Conservation (phyloP, 1,284 basidiomycete species). For the Hypsizygus ulmarius region DNA sequence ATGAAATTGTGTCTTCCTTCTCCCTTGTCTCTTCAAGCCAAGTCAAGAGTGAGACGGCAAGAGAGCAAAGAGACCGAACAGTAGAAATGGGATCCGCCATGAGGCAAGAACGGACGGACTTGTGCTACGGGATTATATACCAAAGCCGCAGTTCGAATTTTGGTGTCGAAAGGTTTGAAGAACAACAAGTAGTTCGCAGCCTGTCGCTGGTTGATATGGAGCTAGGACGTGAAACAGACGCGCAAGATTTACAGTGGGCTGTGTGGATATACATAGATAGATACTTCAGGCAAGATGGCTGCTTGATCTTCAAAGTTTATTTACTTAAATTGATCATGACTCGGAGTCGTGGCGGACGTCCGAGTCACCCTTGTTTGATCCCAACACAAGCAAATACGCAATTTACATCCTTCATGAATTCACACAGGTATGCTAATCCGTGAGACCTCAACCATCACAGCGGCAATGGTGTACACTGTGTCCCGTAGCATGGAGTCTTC, state of each 20-base stretch:
- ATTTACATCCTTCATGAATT: too few relatives aligned
- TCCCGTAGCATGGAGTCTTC: too few relatives aligned
- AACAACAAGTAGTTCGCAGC: neutral
- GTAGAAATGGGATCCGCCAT: constrained; percentile 15
- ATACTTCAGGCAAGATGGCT: too few relatives aligned
- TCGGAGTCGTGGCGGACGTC: too few relatives aligned
- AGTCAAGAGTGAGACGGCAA: constrained; percentile 13
- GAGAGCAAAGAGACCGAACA: constrained; percentile 17
- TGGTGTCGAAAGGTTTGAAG: neutral
- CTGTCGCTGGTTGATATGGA: neutral
- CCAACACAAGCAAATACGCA: too few relatives aligned
- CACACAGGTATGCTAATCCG: neutral
- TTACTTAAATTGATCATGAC: too few relatives aligned
- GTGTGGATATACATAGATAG: neutral
- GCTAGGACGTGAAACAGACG: neutral
- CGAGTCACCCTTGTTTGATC: too few relatives aligned
- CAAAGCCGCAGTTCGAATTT: neutral
- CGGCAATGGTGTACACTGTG: too few relatives aligned
- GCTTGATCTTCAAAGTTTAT: too few relatives aligned
- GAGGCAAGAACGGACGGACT: too few relatives aligned
- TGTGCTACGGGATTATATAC: too few relatives aligned
- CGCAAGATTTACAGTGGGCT: constrained; percentile 5
- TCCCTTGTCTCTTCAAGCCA: constrained; percentile 20
- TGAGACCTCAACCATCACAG: too few relatives aligned
- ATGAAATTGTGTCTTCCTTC: constrained; percentile 14